phyloP scores from a whole-genome alignment of 495 filamentous ascomycete species.

The Xylaria sp. region DNA sequence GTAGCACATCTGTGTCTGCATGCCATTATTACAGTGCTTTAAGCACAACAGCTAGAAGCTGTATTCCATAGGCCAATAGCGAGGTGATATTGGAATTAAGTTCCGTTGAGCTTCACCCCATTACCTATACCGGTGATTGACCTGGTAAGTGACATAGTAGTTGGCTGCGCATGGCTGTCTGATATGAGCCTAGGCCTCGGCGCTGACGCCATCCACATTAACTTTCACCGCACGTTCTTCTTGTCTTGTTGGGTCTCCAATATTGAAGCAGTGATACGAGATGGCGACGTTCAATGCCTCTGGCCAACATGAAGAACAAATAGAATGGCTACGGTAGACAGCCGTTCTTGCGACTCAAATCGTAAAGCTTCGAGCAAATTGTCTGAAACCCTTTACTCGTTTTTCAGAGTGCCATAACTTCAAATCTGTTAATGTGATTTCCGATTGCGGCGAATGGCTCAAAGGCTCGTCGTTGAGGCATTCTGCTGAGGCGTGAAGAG shows the following conservation, averaged over 20 bases:
- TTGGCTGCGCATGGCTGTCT: not conserved
- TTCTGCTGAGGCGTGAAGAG: constrained; percentile 2
- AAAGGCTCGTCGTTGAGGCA: constrained; percentile 25
- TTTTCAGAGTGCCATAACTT: constrained; percentile 18
- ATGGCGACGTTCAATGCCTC: not conserved
- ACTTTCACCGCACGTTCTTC: not conserved
- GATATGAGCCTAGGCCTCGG: not conserved
- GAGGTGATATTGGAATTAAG: not conserved
- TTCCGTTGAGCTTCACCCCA: not conserved
- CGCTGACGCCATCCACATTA: not conserved
- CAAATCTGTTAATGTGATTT: constrained; percentile 23
- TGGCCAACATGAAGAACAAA: not conserved
- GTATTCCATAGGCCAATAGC: not conserved
- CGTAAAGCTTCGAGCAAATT: not conserved
- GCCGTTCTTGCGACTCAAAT: not conserved
- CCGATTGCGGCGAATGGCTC: constrained; percentile 18
- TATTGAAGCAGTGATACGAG: not conserved
- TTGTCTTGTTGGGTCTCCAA: not conserved
- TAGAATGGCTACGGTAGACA: not conserved
- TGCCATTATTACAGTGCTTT: not conserved
- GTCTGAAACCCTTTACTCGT: not conserved
- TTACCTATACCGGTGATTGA: not conserved
- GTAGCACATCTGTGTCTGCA: not conserved
- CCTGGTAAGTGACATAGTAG: not conserved
- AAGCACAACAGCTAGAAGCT: not conserved